A percentile compares a stretch with the other conserved stretches of the same genome.
phyloP scores from a whole-genome alignment of 176 grass and related monocot genomes.

The Thalia dealbata region DNA sequence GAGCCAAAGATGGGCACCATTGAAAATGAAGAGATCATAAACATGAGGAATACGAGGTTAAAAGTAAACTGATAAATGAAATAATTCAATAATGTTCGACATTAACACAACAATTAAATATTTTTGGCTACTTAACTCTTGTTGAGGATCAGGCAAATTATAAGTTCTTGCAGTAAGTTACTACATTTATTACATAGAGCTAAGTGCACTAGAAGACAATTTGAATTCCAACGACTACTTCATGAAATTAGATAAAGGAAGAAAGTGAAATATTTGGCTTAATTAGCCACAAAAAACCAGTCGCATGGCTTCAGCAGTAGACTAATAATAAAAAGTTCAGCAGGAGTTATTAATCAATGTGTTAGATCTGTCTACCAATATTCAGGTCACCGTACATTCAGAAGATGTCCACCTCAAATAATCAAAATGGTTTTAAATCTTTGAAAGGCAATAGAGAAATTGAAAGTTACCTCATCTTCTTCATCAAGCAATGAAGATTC shows the following conservation, averaged over 20 bases:
- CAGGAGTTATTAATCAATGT: background rate
- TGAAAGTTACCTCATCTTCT: conserved; percentile 34
- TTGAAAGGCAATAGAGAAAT: conserved; percentile 9
- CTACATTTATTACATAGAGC: too few species aligned
- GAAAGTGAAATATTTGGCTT: too few species aligned
- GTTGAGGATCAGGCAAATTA: too few species aligned
- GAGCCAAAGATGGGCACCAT: background rate
- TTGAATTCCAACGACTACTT: too few species aligned
- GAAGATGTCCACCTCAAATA: background rate
- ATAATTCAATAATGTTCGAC: too few species aligned
- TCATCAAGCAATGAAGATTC: conserved; percentile 30
- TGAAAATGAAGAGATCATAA: background rate
- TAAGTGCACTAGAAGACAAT: too few species aligned
- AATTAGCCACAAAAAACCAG: too few species aligned
- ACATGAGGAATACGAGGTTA: background rate
- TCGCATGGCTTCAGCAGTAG: background rate
- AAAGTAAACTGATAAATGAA: background rate
- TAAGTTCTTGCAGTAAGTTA: too few species aligned
- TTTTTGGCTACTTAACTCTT: too few species aligned
- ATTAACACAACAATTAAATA: too few species aligned
- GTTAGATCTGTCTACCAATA: background rate
- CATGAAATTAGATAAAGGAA: too few species aligned
- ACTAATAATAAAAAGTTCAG: background rate
- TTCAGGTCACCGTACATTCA: background rate
- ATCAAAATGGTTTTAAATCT: background rate